Evolutionary conservation across 139 green algal genomes (phyloP).

Genomic region (Chara braunii): DNA sequence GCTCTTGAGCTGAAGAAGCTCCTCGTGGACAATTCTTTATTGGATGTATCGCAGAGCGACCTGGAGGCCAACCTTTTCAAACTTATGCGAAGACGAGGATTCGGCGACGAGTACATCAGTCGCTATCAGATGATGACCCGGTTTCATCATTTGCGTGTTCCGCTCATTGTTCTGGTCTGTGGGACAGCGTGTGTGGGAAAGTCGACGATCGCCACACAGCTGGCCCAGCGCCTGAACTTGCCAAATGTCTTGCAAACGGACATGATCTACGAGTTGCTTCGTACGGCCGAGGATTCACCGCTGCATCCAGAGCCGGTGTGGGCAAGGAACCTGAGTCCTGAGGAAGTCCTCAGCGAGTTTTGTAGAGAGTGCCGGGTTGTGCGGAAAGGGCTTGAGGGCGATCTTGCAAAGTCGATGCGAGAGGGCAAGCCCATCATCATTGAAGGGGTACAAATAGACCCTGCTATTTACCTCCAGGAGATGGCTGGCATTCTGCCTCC

Average conservation of each 20-base stretch:
- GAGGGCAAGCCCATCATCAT: constrained; percentile 91
- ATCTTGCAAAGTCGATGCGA: constrained; percentile 67
- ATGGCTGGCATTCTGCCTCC: too few species aligned
- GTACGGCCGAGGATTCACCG: not conserved
- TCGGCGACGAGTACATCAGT: constrained; percentile 59
- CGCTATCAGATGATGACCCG: constrained; percentile 74
- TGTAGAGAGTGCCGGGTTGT: constrained; percentile 27
- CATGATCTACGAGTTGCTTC: constrained; percentile 64
- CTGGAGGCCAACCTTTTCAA: constrained; percentile 73
- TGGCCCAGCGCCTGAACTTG: constrained; percentile 83
- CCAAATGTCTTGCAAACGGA: constrained; percentile 88
- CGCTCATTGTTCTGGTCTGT: constrained; percentile 76
- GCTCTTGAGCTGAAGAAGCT: constrained; percentile 88
- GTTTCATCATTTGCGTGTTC: constrained; percentile 47
- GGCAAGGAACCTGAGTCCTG: constrained; percentile 13
- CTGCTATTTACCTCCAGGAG: constrained; percentile 25
- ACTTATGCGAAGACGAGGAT: constrained; percentile 64
- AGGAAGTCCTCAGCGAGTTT: constrained; percentile 35
- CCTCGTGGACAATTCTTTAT: constrained; percentile 70
- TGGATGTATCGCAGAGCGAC: constrained; percentile 67
- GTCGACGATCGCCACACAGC: constrained; percentile 78
- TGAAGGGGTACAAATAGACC: constrained; percentile 37
- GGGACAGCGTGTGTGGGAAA: constrained; percentile 77
- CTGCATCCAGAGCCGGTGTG: constrained; percentile 45
- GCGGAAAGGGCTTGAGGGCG: constrained; percentile 59